A percentile compares a stretch with the other conserved stretches of the same genome.
phyloP scores from a whole-genome alignment of 768 basidiomycete genomes.

The Pleurotus tuoliensis region DNA sequence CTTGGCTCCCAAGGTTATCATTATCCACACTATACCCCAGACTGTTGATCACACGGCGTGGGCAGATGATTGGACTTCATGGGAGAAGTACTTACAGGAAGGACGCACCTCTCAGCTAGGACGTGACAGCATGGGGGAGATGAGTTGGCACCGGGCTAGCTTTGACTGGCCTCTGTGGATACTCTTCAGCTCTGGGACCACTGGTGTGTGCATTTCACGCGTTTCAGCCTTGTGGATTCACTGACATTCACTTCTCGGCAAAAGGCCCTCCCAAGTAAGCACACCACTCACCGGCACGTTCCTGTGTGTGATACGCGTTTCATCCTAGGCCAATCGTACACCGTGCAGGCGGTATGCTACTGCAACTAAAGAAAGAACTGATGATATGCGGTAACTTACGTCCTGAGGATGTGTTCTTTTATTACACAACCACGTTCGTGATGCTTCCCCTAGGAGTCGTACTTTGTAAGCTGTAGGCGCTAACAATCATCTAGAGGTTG shows the following conservation, averaged over 20 bases:
- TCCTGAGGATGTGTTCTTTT: constrained; percentile 72
- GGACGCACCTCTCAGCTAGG: constrained; percentile 45
- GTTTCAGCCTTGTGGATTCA: not conserved
- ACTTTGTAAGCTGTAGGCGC: not conserved
- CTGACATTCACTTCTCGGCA: not conserved
- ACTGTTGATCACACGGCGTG: constrained; percentile 31
- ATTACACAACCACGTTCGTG: constrained; percentile 76
- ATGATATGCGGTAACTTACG: constrained; percentile 62
- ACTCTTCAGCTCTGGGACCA: constrained; percentile 81
- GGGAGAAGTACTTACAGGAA: constrained; percentile 48
- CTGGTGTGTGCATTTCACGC: constrained; percentile 38
- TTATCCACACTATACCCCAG: constrained; percentile 46
- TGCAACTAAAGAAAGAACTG: constrained; percentile 71
- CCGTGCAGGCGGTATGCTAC: constrained; percentile 72
- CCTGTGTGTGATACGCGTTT: constrained; percentile 1
- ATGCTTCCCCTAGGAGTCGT: not conserved
- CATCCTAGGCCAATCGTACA: constrained; percentile 68
- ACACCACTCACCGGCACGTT: constrained; percentile 9
- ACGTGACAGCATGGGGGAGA: constrained; percentile 50
- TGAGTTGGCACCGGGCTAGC: constrained; percentile 53
- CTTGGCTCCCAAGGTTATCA: constrained; percentile 46
- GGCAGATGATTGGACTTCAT: constrained; percentile 47
- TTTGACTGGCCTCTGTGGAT: constrained; percentile 87
- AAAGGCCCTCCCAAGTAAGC: constrained; percentile 52
- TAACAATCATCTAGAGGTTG: constrained; percentile 50